Evolutionary conservation across 345 rosid species (phyloP).

Genomic region (Lepidium sativum): DNA sequence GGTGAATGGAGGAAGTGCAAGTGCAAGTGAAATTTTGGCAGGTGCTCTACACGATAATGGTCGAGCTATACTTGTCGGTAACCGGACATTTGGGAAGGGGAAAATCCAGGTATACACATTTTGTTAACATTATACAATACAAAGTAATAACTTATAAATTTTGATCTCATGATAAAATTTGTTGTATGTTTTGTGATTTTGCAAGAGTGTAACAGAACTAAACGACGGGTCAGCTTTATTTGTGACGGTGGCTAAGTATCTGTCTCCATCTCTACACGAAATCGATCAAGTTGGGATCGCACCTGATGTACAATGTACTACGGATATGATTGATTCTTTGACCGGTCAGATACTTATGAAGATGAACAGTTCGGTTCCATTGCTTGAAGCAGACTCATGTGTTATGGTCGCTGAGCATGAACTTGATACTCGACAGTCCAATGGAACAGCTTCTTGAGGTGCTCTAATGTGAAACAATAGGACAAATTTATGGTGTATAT

Average conservation of each 20-base stretch:
- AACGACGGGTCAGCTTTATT: constrained; percentile 90
- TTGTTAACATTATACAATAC: background rate
- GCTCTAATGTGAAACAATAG: background rate
- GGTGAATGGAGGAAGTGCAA: constrained; percentile 94
- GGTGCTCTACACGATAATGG: constrained; percentile 88
- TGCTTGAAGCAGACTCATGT: constrained; percentile 86
- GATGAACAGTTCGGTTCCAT: constrained; percentile 35
- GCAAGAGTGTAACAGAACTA: constrained; percentile 75
- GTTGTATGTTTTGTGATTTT: constrained; percentile 10
- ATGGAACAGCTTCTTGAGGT: constrained; percentile 59
- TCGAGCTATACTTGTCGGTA: constrained; percentile 85
- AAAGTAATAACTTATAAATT: background rate
- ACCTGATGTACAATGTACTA: constrained; percentile 83
- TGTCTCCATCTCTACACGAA: constrained; percentile 81
- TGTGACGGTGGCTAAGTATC: constrained; percentile 81
- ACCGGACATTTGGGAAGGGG: constrained; percentile 83
- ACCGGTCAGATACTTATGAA: constrained; percentile 38
- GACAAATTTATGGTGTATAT: background rate
- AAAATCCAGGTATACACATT: constrained; percentile 63
- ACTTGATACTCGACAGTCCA: constrained; percentile 50
- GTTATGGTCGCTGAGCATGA: constrained; percentile 87
- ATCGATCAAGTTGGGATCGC: constrained; percentile 76
- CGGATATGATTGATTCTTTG: constrained; percentile 51
- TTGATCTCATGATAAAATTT: background rate
- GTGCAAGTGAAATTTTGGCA: constrained; percentile 94